phyloP scores from a whole-genome alignment of 2,329 filamentous ascomycete species.

The Sclerotiophoma versabilis region DNA sequence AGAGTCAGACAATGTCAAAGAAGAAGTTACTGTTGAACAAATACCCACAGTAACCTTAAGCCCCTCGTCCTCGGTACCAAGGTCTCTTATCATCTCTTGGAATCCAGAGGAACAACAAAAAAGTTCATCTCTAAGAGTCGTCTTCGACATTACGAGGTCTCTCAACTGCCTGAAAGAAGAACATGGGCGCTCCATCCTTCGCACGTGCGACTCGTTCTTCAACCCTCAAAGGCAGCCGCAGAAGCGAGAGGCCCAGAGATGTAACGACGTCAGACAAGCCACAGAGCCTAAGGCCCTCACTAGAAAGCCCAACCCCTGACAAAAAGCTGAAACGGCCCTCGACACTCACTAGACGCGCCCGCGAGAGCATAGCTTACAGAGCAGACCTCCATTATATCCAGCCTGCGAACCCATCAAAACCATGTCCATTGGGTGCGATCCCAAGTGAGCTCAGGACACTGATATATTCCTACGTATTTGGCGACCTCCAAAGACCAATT shows the following conservation, averaged over 20 bases:
- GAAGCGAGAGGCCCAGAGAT: not conserved
- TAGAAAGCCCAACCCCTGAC: not conserved
- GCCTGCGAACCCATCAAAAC: constrained; percentile 18
- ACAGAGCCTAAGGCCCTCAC: not conserved
- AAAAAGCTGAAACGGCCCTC: constrained; percentile 24
- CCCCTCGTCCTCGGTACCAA: not conserved
- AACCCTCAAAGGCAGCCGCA: constrained; percentile 8
- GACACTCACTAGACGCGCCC: constrained; percentile 13
- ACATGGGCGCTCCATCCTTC: constrained; percentile 29
- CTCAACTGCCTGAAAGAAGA: not conserved
- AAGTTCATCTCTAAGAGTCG: not conserved
- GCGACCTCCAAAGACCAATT: not conserved
- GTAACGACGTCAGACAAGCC: not conserved
- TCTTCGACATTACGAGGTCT: too few relatives aligned
- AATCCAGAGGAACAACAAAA: not conserved
- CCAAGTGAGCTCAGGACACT: constrained; percentile 29
- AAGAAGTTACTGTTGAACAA: too few relatives aligned
- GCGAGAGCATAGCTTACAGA: constrained; percentile 17
- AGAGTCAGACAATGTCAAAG: too few relatives aligned
- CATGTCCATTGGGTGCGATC: constrained; percentile 28
- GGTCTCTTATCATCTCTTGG: not conserved
- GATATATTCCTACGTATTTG: constrained; percentile 27
- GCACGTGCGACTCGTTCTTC: constrained; percentile 30
- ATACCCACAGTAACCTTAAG: too few relatives aligned
- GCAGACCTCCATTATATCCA: constrained; percentile 24